phyloP scores from a whole-genome alignment of 371 early-diverging fungal species.

The Zychaea mexicana region DNA sequence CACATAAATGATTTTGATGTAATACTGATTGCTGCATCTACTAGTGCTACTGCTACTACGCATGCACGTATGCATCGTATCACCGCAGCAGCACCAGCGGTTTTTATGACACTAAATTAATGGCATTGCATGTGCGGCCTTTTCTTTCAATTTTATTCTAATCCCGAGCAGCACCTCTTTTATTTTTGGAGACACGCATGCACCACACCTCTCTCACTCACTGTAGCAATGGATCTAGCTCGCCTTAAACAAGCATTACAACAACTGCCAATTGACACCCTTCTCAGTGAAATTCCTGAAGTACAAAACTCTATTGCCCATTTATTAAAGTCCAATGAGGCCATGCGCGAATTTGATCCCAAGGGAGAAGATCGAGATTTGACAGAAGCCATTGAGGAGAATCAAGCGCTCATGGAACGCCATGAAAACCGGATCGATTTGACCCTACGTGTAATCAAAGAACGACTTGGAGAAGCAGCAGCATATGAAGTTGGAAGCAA shows the following conservation, averaged over 20 bases:
- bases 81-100: too few species aligned
- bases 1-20: too few species aligned
- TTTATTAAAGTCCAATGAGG: constrained; percentile 36
- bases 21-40: too few species aligned
- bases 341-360: constrained; percentile 44
- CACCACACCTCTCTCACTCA: too few species aligned
- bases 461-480: constrained; percentile 45
- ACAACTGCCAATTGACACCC: constrained; percentile 34
- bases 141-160: too few species aligned
- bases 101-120: too few species aligned
- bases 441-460: constrained; percentile 34
- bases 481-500: constrained; percentile 43
- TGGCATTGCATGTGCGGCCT: too few species aligned
- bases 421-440: constrained; percentile 39
- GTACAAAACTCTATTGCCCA: constrained; percentile 46
- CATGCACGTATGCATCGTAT: too few species aligned
- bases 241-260: constrained; percentile 34
- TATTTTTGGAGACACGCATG: too few species aligned
- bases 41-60: too few species aligned
- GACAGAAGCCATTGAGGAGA: constrained; percentile 38
- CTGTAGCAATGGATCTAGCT: constrained; percentile 21
- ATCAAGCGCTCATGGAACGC: constrained; percentile 33
- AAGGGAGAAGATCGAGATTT: constrained; percentile 29
- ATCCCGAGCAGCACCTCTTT: too few species aligned
- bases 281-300: constrained; percentile 43